Percentiles rank a stretch among this genome's conserved stretches.
Evolutionary conservation across 768 basidiomycete genomes (phyloP).

Genomic region (Astraeus odoratus): DNA sequence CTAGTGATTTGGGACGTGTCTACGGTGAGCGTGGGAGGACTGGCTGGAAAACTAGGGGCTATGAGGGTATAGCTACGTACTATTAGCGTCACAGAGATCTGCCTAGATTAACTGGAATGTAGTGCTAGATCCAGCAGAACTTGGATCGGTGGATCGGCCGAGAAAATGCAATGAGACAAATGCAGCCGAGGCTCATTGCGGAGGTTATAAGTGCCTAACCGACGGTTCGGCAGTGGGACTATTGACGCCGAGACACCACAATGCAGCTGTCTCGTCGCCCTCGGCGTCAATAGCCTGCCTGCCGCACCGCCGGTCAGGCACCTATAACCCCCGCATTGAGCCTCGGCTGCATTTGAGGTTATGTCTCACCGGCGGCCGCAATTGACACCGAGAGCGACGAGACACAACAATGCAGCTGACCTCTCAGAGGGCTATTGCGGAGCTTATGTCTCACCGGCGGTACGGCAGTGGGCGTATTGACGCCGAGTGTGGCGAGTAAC

Average conservation of each 20-base stretch:
- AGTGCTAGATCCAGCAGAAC: neutral
- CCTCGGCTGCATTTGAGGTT: slow-evolving; percentile 10
- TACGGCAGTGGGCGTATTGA: too few species aligned
- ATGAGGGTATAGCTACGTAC: slow-evolving; percentile 36
- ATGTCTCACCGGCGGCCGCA: slow-evolving; percentile 28
- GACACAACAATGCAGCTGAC: too few species aligned
- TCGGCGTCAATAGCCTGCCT: too few species aligned
- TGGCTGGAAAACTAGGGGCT: slow-evolving; percentile 46
- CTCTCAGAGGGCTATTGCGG: too few species aligned
- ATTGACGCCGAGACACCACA: too few species aligned
- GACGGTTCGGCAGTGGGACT: too few species aligned
- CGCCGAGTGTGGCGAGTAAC: too few species aligned
- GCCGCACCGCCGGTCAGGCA: too few species aligned
- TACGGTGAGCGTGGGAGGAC: slow-evolving; percentile 36
- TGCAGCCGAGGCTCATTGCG: neutral
- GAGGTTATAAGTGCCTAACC: neutral
- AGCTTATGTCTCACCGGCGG: too few species aligned
- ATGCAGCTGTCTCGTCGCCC: too few species aligned
- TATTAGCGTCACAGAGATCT: too few species aligned
- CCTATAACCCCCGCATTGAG: slow-evolving; percentile 2
- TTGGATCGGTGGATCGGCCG: too few species aligned
- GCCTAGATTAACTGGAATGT: neutral
- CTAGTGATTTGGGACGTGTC: slow-evolving; percentile 87
- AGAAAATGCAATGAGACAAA: neutral
- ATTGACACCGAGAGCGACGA: slow-evolving; percentile 18